Evolutionary conservation across 1,284 basidiomycete genomes (phyloP).

Genomic region (Earliella scabrosa): DNA sequence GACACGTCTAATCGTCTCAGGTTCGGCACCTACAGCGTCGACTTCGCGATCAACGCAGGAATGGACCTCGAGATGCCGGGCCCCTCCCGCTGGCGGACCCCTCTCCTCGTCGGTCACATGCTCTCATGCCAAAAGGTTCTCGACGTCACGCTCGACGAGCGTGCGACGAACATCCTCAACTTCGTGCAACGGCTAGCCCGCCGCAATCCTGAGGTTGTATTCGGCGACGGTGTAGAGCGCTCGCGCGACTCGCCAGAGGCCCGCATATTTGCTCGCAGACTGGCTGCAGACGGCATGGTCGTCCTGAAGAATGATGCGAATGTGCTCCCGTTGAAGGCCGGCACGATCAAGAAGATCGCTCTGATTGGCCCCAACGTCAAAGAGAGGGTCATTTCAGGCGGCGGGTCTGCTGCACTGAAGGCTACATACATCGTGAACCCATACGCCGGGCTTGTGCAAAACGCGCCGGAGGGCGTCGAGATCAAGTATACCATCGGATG

Average conservation of each 20-base stretch:
- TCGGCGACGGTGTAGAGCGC: conserved; percentile 65
- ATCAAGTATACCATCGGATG: conserved; percentile 61
- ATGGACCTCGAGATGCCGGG: conserved; percentile 77
- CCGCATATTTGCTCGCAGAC: conserved; percentile 55
- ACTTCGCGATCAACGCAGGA: conserved; percentile 64
- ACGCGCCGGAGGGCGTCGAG: conserved; percentile 48
- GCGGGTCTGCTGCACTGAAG: conserved; percentile 52
- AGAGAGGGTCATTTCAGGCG: conserved; percentile 49
- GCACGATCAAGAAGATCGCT: conserved; percentile 42
- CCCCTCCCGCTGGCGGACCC: conserved; percentile 64
- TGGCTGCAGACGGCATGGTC: conserved; percentile 70
- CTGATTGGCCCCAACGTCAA: conserved; percentile 52
- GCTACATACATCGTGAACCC: conserved; percentile 55
- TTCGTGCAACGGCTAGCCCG: conserved; percentile 64
- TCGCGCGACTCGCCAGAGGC: conserved; percentile 60
- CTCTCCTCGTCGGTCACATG: conserved; percentile 55
- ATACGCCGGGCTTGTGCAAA: conserved; percentile 55
- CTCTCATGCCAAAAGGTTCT: conserved; percentile 63
- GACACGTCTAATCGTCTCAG: conserved; percentile 41
- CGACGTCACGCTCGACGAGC: conserved; percentile 55
- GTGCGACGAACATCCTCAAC: conserved; percentile 56
- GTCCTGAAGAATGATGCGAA: conserved; percentile 68
- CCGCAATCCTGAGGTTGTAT: conserved; percentile 63
- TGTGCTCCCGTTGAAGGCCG: conserved; percentile 45
- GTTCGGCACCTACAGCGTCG: conserved; percentile 67